phyloP scores from a whole-genome alignment of 1,284 basidiomycete genomes.

The Athelia psychrophila region DNA sequence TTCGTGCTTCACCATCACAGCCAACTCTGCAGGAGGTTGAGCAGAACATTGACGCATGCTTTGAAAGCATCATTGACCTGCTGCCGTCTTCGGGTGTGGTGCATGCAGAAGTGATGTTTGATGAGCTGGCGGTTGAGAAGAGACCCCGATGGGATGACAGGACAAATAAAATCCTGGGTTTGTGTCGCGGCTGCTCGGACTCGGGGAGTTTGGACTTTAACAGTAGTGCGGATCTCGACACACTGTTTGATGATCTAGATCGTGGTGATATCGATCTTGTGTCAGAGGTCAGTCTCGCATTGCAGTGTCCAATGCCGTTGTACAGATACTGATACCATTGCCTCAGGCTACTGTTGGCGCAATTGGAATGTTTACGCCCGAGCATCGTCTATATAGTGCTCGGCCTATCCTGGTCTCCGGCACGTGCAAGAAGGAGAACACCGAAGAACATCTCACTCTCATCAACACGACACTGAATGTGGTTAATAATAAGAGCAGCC shows the following conservation, averaged over 20 bases:
- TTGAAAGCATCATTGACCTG: conserved; percentile 6
- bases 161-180: conserved; percentile 23
- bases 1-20: conserved; percentile 14
- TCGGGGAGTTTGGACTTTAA: conserved; percentile 15
- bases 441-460: conserved; percentile 18
- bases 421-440: conserved; percentile 26
- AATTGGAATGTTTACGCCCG: conserved; percentile 17
- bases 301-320: conserved; percentile 1
- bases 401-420: conserved; percentile 24
- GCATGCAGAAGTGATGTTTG: conserved; percentile 22
- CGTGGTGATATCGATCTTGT: conserved; percentile 22
- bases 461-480: conserved; percentile 17
- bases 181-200: conserved; percentile 25
- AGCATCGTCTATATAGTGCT: conserved; percentile 19
- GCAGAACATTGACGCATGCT: conserved; percentile 14
- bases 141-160: conserved; percentile 20
- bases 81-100: conserved; percentile 1
- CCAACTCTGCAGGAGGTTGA: conserved; percentile 16
- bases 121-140: conserved; percentile 23
- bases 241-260: conserved; percentile 19
- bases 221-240: conserved; percentile 17
- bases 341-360: conserved; percentile 24
- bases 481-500: conserved; percentile 11
- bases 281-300: conserved; percentile 19
- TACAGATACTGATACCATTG: conserved; percentile 1